A percentile compares a stretch with the other conserved stretches of the same genome.
Conservation (phyloP, 352 stramenopile species). For the Globisporangium takayamanum region DNA sequence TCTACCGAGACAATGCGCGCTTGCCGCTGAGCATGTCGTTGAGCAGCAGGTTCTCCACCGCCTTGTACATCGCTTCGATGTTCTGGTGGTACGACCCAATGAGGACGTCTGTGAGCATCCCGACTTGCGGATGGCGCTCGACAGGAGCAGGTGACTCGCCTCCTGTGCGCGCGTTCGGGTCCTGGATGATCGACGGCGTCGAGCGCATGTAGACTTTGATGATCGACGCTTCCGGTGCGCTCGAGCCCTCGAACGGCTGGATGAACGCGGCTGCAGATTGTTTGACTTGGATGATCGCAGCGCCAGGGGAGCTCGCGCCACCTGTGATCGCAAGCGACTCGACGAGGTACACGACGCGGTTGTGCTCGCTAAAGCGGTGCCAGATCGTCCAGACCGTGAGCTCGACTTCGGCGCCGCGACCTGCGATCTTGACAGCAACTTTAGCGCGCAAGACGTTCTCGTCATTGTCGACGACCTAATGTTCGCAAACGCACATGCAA, state of each 20-base stretch:
- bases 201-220: slow-evolving; percentile 15
- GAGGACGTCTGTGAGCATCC: slow-evolving; percentile 17
- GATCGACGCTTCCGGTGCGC: slow-evolving; percentile 13
- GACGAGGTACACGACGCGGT: slow-evolving; percentile 9
- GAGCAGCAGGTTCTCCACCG: slow-evolving; percentile 15
- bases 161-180: neutral
- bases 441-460: slow-evolving; percentile 12
- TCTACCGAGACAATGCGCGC: neutral
- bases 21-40: slow-evolving; percentile 16
- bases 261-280: slow-evolving; percentile 11
- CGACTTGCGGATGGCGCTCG: slow-evolving; percentile 11
- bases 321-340: slow-evolving; percentile 14
- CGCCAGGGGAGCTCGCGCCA: neutral
- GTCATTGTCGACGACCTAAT: slow-evolving; percentile 9
- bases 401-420: slow-evolving; percentile 10
- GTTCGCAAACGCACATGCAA: neutral
- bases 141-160: neutral
- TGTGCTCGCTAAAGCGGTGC: slow-evolving; percentile 8
- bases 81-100: slow-evolving; percentile 16
- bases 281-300: slow-evolving; percentile 15
- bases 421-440: slow-evolving; percentile 11
- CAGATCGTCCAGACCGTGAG: slow-evolving; percentile 14
- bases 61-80: slow-evolving; percentile 17
- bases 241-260: slow-evolving; percentile 6
- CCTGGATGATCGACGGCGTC: slow-evolving; percentile 15